Conservation (phyloP, 2,329 filamentous ascomycete species). For the Hymenoscyphus linearis region DNA sequence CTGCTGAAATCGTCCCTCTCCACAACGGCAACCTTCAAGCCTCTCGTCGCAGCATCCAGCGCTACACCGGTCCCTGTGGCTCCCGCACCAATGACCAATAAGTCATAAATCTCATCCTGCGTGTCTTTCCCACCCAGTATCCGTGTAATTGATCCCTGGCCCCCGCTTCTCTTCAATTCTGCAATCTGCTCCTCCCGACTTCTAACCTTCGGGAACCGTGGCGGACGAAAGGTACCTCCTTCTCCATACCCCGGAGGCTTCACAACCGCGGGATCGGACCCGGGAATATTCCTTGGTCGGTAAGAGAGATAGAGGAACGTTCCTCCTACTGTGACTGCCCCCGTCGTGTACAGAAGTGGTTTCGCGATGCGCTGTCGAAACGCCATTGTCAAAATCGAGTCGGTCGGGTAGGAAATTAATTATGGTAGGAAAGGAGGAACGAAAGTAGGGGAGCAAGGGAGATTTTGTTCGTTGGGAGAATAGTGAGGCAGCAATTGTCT, state of each 20-base stretch:
- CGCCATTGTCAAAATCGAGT: conserved; percentile 25
- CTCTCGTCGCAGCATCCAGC: conserved; percentile 65
- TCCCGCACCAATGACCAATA: conserved; percentile 65
- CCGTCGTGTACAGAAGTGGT: conserved; percentile 46
- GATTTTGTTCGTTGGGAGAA: neutral
- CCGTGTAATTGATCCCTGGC: conserved; percentile 38
- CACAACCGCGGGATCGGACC: conserved; percentile 61
- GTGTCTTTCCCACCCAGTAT: conserved; percentile 41
- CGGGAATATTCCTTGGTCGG: conserved; percentile 67
- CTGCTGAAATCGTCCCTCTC: conserved; percentile 70
- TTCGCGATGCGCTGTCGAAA: conserved; percentile 40
- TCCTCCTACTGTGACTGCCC: conserved; percentile 40
- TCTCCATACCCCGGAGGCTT: conserved; percentile 65
- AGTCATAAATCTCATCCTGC: conserved; percentile 50
- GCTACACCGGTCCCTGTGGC: conserved; percentile 68
- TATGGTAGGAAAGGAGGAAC: neutral
- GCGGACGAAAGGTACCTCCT: conserved; percentile 58
- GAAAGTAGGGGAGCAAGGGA: neutral
- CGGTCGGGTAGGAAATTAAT: neutral
- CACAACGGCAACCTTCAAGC: conserved; percentile 65
- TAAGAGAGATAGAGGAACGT: conserved; percentile 51
- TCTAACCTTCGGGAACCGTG: conserved; percentile 46
- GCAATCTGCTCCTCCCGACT: conserved; percentile 45
- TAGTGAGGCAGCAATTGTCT: neutral
- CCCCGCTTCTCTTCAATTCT: conserved; percentile 46